Conservation (phyloP, 768 basidiomycete genomes). For the Mycena polygramma region DNA sequence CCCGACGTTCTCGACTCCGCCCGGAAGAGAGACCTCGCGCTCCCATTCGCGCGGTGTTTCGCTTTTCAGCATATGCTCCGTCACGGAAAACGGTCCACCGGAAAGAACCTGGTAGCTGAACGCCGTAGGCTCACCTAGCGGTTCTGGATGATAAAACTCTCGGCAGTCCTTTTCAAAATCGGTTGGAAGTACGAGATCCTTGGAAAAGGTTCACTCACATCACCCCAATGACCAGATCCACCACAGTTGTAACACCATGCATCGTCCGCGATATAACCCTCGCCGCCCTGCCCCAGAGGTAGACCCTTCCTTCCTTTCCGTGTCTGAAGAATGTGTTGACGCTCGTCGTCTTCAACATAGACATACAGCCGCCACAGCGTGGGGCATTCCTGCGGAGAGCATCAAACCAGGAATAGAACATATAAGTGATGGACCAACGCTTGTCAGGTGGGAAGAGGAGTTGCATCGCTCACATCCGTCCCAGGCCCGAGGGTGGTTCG, state of each 20-base stretch:
- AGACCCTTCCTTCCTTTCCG: constrained; percentile 66
- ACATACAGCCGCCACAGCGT: constrained; percentile 86
- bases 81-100: constrained; percentile 76
- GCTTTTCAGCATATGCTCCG: constrained; percentile 45
- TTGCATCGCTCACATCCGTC: constrained; percentile 75
- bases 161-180: constrained; percentile 68
- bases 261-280: constrained; percentile 81
- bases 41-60: constrained; percentile 61
- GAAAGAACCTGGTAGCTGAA: constrained; percentile 74
- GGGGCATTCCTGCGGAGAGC: constrained; percentile 78
- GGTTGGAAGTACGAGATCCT: constrained; percentile 3
- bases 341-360: constrained; percentile 72
- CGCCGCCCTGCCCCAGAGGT: constrained; percentile 76
- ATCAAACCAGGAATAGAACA: not conserved
- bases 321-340: constrained; percentile 54
- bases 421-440: constrained; percentile 56
- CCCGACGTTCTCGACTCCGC: constrained; percentile 72
- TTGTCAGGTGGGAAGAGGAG: constrained; percentile 71
- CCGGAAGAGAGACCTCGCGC: constrained; percentile 51
- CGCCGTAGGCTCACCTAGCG: constrained; percentile 70
- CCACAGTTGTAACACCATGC: constrained; percentile 91
- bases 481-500: constrained; percentile 46
- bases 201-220: constrained; percentile 61
- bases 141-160: constrained; percentile 56
- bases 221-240: constrained; percentile 79